Conservation (phyloP, 1,284 basidiomycete species). For the Melanopsichium pennsylvanicum region DNA sequence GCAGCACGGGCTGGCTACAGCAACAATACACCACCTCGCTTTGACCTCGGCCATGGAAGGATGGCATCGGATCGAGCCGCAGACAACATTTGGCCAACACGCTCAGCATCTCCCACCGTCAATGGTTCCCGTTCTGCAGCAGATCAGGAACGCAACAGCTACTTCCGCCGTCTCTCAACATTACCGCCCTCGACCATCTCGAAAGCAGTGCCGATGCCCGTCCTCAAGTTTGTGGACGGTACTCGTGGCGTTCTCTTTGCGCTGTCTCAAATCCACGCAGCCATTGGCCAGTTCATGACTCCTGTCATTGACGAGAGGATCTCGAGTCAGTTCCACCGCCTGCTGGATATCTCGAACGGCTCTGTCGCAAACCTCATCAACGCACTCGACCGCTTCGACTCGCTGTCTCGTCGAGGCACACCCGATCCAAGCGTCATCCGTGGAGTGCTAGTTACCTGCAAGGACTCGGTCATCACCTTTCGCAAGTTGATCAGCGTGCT, state of each 20-base stretch:
- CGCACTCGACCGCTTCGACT: constrained; percentile 90
- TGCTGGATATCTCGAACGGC: constrained; percentile 72
- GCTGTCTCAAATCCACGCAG: constrained; percentile 88
- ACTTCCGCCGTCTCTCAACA: constrained; percentile 84
- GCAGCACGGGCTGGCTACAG: constrained; percentile 37
- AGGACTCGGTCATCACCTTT: constrained; percentile 84
- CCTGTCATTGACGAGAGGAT: constrained; percentile 87
- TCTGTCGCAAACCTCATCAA: constrained; percentile 86
- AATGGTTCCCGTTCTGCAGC: constrained; percentile 72
- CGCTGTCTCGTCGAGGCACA: constrained; percentile 76
- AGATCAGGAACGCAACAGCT: constrained; percentile 76
- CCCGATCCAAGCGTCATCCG: constrained; percentile 77
- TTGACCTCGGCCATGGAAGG: constrained; percentile 31
- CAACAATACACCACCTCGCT: constrained; percentile 29
- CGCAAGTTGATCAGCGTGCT: constrained; percentile 85
- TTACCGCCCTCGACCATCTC: constrained; percentile 76
- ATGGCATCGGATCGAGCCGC: constrained; percentile 28
- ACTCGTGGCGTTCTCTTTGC: constrained; percentile 91
- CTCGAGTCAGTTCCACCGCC: constrained; percentile 47
- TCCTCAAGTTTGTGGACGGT: constrained; percentile 82
- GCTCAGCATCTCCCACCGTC: constrained; percentile 53
- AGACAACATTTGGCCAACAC: constrained; percentile 29
- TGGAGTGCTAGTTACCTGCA: constrained; percentile 81
- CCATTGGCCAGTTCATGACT: constrained; percentile 85
- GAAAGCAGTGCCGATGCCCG: constrained; percentile 76